Evolutionary conservation across 371 early-diverging fungal genomes (phyloP).

Genomic region (Haplosporangium sp.): DNA sequence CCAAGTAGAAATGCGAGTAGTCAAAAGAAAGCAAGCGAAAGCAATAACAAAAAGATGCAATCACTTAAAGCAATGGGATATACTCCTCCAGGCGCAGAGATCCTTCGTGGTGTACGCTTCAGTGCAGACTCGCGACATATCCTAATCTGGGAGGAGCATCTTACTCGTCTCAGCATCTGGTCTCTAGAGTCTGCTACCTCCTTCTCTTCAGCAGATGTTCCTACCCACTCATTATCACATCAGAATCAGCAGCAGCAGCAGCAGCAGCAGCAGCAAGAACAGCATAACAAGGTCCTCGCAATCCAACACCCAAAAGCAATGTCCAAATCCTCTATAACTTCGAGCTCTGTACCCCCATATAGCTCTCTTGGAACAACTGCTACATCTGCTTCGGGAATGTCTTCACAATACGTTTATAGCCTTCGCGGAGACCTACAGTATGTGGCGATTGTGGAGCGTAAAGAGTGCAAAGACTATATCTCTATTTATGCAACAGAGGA

Average conservation of each 20-base stretch:
- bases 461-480: slow-evolving; percentile 46
- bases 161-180: slow-evolving; percentile 44
- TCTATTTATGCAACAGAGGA: slow-evolving; percentile 47
- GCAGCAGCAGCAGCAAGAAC: slow-evolving; percentile 15
- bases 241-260: slow-evolving; percentile 11
- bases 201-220: slow-evolving; percentile 3
- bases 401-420: slow-evolving; percentile 31
- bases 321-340: slow-evolving; percentile 31
- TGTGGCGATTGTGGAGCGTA: slow-evolving; percentile 41
- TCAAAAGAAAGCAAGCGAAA: slow-evolving; percentile 4
- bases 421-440: slow-evolving; percentile 48
- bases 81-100: slow-evolving; percentile 40
- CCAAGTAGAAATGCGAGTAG: neutral
- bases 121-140: slow-evolving; percentile 52
- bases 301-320: slow-evolving; percentile 45
- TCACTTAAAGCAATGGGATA: slow-evolving; percentile 31
- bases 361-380: slow-evolving; percentile 46
- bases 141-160: slow-evolving; percentile 49
- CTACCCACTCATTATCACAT: slow-evolving; percentile 8
- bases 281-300: slow-evolving; percentile 15
- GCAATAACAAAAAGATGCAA: slow-evolving; percentile 5
- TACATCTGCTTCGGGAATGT: slow-evolving; percentile 30
- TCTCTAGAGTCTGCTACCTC: slow-evolving; percentile 27
- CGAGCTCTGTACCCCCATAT: slow-evolving; percentile 42
- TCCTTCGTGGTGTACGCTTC: slow-evolving; percentile 41